A percentile compares a stretch with the other conserved stretches of the same genome.
phyloP scores from a whole-genome alignment of 1,284 basidiomycete species.

The Heterobasidion occidentale region DNA sequence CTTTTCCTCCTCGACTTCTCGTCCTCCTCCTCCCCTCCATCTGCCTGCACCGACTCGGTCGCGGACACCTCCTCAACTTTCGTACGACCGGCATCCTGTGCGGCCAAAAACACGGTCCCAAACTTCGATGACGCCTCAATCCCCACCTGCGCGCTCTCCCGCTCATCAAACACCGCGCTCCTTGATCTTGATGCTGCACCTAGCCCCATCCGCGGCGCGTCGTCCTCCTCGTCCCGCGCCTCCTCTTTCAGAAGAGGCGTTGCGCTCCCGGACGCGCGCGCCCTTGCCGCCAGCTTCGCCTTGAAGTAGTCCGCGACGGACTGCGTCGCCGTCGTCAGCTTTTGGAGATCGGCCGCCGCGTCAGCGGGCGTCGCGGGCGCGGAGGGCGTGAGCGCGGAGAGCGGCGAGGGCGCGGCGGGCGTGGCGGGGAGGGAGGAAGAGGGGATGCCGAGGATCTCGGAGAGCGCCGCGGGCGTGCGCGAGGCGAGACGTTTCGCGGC shows the following conservation, averaged over 20 bases:
- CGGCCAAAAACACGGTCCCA: constrained; percentile 4
- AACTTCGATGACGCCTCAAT: constrained; percentile 4
- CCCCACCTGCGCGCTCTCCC: background rate
- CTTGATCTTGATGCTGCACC: background rate
- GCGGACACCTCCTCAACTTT: too few species aligned
- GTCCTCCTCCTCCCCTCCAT: background rate
- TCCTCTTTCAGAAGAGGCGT: background rate
- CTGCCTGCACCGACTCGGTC: background rate
- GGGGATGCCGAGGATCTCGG: constrained; percentile 72
- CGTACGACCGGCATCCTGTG: too few species aligned
- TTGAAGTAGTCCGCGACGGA: constrained; percentile 67
- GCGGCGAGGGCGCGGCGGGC: constrained; percentile 1
- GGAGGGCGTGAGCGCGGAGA: background rate
- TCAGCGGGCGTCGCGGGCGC: background rate
- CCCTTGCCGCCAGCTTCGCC: constrained; percentile 40
- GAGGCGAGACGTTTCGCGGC: constrained; percentile 63
- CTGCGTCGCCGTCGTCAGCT: constrained; percentile 41
- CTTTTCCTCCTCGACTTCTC: background rate
- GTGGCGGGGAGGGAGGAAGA: constrained; percentile 25
- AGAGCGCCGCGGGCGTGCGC: constrained; percentile 58
- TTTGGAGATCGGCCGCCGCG: background rate
- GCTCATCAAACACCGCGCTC: background rate
- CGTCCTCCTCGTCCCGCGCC: background rate
- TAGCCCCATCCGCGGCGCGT: constrained; percentile 1
- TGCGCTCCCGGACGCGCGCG: background rate